Evolutionary conservation across 2,329 filamentous ascomycete genomes (phyloP).

Genomic region (Penicillium oxalicum): DNA sequence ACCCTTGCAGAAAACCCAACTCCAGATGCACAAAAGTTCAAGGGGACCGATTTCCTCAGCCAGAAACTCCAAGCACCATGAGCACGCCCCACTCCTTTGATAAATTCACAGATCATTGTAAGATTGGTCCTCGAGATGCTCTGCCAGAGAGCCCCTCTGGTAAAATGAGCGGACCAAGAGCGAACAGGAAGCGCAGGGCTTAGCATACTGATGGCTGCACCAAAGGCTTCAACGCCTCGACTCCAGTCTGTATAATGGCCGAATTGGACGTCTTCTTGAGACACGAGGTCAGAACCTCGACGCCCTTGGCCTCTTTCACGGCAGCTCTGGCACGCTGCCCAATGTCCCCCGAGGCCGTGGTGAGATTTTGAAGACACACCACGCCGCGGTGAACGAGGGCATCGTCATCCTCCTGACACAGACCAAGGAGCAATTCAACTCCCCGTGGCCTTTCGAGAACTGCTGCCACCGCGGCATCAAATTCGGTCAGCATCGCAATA

Average conservation of each 20-base stretch:
- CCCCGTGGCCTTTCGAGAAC: constrained; percentile 67
- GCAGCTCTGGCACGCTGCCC: constrained; percentile 57
- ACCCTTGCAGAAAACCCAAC: background rate
- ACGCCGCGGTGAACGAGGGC: constrained; percentile 59
- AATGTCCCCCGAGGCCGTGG: constrained; percentile 57
- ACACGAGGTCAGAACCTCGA: constrained; percentile 63
- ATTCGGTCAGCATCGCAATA: constrained; percentile 74
- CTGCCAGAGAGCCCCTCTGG: constrained; percentile 2
- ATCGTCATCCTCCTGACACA: constrained; percentile 65
- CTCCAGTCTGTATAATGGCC: constrained; percentile 64
- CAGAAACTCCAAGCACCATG: no score
- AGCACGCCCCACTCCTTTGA: no score
- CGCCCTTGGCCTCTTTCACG: constrained; percentile 56
- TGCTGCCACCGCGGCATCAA: constrained; percentile 65
- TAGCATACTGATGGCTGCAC: constrained; percentile 35
- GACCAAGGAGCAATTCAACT: constrained; percentile 67
- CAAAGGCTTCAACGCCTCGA: constrained; percentile 66
- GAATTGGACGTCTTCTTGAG: constrained; percentile 62
- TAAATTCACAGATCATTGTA: background rate
- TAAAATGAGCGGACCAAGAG: background rate
- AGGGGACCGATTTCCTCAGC: no score
- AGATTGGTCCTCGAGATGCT: background rate
- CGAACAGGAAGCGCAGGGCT: background rate
- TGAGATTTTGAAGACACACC: constrained; percentile 68
- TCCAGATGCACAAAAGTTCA: background rate